phyloP scores from a whole-genome alignment of 371 early-diverging fungal genomes.

The Mucor mucedo region DNA sequence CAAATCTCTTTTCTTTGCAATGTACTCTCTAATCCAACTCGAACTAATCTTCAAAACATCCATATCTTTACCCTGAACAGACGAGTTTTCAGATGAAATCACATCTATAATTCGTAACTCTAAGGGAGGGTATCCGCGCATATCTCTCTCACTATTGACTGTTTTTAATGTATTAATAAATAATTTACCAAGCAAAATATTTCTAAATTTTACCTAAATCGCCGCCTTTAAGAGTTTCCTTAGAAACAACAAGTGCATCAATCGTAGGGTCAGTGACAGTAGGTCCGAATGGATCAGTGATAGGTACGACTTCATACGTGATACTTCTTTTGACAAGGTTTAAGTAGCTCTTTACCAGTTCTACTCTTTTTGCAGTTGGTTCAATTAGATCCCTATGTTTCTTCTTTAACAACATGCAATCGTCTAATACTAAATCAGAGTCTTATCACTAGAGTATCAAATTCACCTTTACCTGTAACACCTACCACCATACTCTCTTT shows the following conservation, averaged over 20 bases:
- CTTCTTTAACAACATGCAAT: slow-evolving; percentile 75
- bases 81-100: slow-evolving; percentile 56
- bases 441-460: not conserved
- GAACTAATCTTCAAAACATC: slow-evolving; percentile 71
- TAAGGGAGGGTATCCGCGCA: slow-evolving; percentile 59
- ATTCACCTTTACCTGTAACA: slow-evolving; percentile 64
- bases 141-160: slow-evolving; percentile 68
- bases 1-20: slow-evolving; percentile 23
- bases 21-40: slow-evolving; percentile 63
- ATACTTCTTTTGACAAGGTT: slow-evolving; percentile 56
- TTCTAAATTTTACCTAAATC: slow-evolving; percentile 55
- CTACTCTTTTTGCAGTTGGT: slow-evolving; percentile 67
- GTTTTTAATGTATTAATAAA: not conserved
- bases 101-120: slow-evolving; percentile 78
- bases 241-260: slow-evolving; percentile 85
- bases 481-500: slow-evolving; percentile 71
- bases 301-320: slow-evolving; percentile 66
- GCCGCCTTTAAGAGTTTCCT: slow-evolving; percentile 85
- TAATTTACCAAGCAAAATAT: not conserved
- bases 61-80: slow-evolving; percentile 46
- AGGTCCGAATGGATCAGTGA: slow-evolving; percentile 90
- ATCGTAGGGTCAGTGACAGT: slow-evolving; percentile 78
- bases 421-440: slow-evolving; percentile 40
- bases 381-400: slow-evolving; percentile 73
- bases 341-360: slow-evolving; percentile 66